Base-by-base conservation (phyloP, 179 eudicot species). In the Nepenthes alata region DNA sequence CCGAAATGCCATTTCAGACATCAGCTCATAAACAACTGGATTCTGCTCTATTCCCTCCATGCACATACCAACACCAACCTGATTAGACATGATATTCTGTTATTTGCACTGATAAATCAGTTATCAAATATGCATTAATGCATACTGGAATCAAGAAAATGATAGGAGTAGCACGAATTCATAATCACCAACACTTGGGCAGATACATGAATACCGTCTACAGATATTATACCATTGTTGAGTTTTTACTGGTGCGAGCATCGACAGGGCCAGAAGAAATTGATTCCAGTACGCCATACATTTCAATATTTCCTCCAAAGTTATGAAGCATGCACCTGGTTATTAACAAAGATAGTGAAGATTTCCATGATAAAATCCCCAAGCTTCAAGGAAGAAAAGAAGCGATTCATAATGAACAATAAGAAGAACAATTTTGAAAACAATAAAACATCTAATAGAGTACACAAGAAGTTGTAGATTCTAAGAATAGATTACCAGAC, bases 21-120 rank as follows among this genome's bases (percentile, higher is more conserved):
- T 90, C 63, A 87, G 86, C 75, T 94, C 99, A 73, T 87, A 94
- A 51, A 87, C 97, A 71, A 94, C 97, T 61, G 99, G 99, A 78
- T 94, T 94, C 13, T 94, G 99, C 71, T 94, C 97, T 74, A 84
- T 90, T 77, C 97, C 99, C 83, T 94, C 99, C 99, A 94, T 94
- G 76, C 99, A 90, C 89, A 78, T 90, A 66, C 99, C 99, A 72
- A 94, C 95, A 60, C 96, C 97, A 77, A 94, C 78, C 99, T 87
- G 78, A 55, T 49, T 44, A 44, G 52, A 74, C 63, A 52, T 36
- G 52, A 67, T 37, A 47, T 55, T 52, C 14, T 52, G 45, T 41
- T 7, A 41, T 7, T 41, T 0, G 45, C 45, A 41, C 8, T 41
- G 45, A 41, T 7, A 41, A 16, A 52, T 52, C 2, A 52, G 16